These are phyloP conservation scores for Grosmannia clavigera DNA, from an alignment of 2,329 filamentous ascomycete species.

Conservation along the genomic window DNA sequence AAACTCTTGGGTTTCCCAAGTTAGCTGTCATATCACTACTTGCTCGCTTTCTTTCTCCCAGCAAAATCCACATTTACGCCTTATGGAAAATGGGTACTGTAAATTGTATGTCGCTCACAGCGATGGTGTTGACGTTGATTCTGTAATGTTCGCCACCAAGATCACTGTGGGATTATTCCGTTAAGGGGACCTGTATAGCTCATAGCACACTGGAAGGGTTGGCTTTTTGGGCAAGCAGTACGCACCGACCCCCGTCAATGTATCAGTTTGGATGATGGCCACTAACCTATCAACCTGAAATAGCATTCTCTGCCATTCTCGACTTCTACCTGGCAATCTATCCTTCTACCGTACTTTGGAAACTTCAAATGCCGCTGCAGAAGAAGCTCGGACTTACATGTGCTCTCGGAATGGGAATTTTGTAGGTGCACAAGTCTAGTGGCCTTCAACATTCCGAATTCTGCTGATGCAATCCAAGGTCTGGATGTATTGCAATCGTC, in stretches of 20 bases:
- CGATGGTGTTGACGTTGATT: neutral
- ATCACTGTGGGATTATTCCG: neutral
- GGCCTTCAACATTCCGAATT: neutral
- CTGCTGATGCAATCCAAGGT: neutral
- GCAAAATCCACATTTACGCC: neutral
- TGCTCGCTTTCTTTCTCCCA: neutral
- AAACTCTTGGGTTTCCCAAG: neutral
- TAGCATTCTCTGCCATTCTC: constrained; percentile 1
- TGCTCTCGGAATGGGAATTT: neutral
- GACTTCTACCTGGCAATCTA: constrained; percentile 1
- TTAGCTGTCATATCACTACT: neutral
- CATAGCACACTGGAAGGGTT: neutral
- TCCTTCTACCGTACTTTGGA: neutral
- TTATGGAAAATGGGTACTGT: neutral
- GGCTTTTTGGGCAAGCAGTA: constrained; percentile 2
- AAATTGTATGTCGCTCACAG: neutral
- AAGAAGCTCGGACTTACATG: neutral
- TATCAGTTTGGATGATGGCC: neutral
- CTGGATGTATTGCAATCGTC: neutral
- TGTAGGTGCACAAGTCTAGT: neutral
- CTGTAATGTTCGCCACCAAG: neutral
- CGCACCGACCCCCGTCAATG: neutral
- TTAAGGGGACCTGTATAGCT: neutral
- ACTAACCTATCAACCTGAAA: neutral
- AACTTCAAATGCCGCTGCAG: neutral